Evolutionary conservation across 2,329 filamentous ascomycete species (phyloP), one percentile per base, ranked within the genome.

Genomic region (Neurospora crassa): DNA sequence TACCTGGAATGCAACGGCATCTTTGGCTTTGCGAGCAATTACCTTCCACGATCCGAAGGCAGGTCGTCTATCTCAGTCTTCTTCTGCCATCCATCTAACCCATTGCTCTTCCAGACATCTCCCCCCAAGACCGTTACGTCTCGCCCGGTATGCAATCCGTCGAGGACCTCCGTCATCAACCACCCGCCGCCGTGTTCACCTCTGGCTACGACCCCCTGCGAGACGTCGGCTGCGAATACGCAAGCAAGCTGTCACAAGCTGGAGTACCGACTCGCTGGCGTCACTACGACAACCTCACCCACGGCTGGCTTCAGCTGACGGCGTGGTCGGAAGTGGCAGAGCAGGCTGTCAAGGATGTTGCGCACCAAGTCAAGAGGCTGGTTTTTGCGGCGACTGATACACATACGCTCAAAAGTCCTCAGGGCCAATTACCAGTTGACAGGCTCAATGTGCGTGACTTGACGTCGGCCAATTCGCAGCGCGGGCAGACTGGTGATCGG

Each of bases 161-260:
- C 47, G 24, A 40, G 1, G 45, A 68, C 5, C 67, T 74, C 2
- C 7, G 20, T 12, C n/a, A 37, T 8, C 72, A 69, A 16, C 70
- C 72, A 6, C 72, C 47, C 7, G 69, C 73, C 5, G 63, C 43
- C 16, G 67, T 74, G 5, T 70, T 73, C 24, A 74, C 73, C 40
- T 72, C 69, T 40, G 72, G 72, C 3, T 74, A 70, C 37, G 72
- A 73, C 42, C 72, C 73, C 3, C 11, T 73, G 18, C 69, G 73
- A 41, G 72, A 74, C 11, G 72, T 70, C 41, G 73, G 72, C 14
- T 72, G 72, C 29, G 70, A 71, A n/a, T 72, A 73, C 59, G 73
- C 72, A 34, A 59, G 24, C 18, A 73, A 73, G 69, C 70, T 74
- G 7, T n/a, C 37, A 14, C 7, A 68, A 1, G 70, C 68, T 6